phyloP scores from a whole-genome alignment of 331 rosid genomes.

The Acacia concinna region DNA sequence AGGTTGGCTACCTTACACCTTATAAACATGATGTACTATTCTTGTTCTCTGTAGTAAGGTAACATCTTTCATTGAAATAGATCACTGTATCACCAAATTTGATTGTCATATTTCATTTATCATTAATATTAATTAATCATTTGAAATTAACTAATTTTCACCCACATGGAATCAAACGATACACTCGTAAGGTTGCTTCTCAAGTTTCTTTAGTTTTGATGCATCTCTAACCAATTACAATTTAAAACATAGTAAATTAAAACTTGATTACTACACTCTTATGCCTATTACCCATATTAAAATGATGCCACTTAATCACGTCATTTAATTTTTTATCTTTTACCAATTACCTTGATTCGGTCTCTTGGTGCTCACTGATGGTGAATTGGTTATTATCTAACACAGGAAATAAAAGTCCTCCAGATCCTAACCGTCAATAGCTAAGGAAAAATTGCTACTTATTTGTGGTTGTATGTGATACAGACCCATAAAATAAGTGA shows the following conservation, averaged over 20 bases:
- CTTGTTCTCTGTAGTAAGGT: conserved; percentile 1
- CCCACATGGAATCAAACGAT: not conserved
- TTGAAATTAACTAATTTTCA: no score
- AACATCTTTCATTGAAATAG: not conserved
- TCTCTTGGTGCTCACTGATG: not conserved
- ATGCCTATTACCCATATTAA: no score
- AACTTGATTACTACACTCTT: not conserved
- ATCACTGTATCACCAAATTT: not conserved
- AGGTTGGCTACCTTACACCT: not conserved
- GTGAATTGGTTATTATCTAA: no score
- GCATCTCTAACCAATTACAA: not conserved
- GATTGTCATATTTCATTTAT: no score
- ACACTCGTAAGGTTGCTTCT: conserved; percentile 7
- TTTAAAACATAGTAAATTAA: not conserved
- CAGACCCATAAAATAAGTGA: no score
- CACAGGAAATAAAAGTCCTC: not conserved
- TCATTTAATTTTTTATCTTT: no score
- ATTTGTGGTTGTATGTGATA: not conserved
- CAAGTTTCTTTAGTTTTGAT: not conserved
- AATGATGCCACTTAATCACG: not conserved
- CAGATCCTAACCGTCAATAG: not conserved
- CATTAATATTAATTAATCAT: no score
- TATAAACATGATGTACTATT: not conserved
- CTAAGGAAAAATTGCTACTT: not conserved
- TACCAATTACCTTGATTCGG: not conserved